Conservation (phyloP, 768 basidiomycete species). For the Leucocoprinus leucothites region DNA sequence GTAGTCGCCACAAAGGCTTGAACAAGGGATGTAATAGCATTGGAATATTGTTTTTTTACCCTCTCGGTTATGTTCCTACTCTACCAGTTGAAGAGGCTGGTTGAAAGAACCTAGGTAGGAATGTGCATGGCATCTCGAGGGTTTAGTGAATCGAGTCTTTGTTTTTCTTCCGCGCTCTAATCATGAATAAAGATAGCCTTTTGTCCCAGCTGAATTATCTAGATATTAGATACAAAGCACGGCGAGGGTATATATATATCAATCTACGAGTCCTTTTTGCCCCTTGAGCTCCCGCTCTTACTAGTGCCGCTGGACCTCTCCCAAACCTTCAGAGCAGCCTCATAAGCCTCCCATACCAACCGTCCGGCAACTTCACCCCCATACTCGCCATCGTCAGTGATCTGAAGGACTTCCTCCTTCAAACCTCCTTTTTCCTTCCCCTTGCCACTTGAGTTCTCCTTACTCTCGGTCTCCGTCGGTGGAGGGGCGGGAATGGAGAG, state of each 20-base stretch:
- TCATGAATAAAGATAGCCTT: too few species aligned
- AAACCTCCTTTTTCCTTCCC: constrained; percentile 16
- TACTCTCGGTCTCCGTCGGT: neutral
- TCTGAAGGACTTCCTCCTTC: constrained; percentile 30
- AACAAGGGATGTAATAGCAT: too few species aligned
- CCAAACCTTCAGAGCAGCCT: constrained; percentile 65
- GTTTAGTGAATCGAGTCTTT: too few species aligned
- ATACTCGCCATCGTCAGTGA: constrained; percentile 64
- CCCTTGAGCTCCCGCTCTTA: neutral
- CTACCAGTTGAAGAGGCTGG: too few species aligned
- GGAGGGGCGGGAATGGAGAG: constrained; percentile 25
- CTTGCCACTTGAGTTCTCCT: constrained; percentile 11
- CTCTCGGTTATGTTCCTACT: too few species aligned
- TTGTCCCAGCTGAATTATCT: too few species aligned
- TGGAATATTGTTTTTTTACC: too few species aligned
- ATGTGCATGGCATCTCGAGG: too few species aligned
- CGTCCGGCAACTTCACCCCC: constrained; percentile 69
- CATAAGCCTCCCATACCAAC: constrained; percentile 76
- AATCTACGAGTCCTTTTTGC: neutral
- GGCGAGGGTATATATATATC: neutral
- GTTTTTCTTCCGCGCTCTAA: too few species aligned
- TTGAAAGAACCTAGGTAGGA: too few species aligned
- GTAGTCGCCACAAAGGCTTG: too few species aligned
- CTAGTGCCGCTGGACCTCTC: constrained; percentile 27
- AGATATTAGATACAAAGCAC: too few species aligned